Conservation (phyloP, 2,329 filamentous ascomycete species). For the Trichoderma breve region DNA sequence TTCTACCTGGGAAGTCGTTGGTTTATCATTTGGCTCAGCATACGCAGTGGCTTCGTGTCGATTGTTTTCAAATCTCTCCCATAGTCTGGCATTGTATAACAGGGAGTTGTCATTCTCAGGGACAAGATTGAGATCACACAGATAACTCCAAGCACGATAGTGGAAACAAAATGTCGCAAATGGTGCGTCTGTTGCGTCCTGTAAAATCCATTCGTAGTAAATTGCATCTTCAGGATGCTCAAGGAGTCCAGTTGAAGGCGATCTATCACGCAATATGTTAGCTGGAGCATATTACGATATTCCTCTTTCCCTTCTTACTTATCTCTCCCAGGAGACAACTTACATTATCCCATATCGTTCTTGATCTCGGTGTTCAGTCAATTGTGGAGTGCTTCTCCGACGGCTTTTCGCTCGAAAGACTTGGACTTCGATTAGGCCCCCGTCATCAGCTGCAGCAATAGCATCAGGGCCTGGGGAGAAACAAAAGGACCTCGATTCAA, state of each 20-base stretch:
- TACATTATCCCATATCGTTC: constrained; percentile 54
- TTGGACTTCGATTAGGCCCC: neutral
- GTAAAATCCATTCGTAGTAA: constrained; percentile 53
- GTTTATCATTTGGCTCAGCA: neutral
- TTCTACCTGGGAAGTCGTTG: too few species aligned
- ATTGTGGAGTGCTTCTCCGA: constrained; percentile 40
- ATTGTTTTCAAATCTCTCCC: neutral
- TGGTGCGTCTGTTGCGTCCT: constrained; percentile 51
- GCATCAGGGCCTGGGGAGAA: constrained; percentile 5
- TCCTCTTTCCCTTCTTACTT: neutral
- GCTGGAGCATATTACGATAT: neutral
- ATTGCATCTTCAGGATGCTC: constrained; percentile 49
- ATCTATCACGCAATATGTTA: constrained; percentile 36
- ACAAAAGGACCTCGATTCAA: constrained; percentile 25
- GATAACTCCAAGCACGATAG: constrained; percentile 52
- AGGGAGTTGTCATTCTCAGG: constrained; percentile 28
- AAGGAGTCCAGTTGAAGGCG: constrained; percentile 52
- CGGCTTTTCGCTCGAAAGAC: constrained; percentile 48
- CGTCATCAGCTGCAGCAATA: neutral
- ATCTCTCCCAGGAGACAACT: constrained; percentile 27
- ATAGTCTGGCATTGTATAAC: neutral
- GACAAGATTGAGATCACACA: constrained; percentile 49
- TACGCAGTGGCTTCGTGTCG: neutral
- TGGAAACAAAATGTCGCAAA: constrained; percentile 56
- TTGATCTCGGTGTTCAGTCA: constrained; percentile 46